These are phyloP conservation scores for Botrytis tulipae DNA, from an alignment of 2,329 filamentous ascomycete genomes.

Conservation along the genomic window DNA sequence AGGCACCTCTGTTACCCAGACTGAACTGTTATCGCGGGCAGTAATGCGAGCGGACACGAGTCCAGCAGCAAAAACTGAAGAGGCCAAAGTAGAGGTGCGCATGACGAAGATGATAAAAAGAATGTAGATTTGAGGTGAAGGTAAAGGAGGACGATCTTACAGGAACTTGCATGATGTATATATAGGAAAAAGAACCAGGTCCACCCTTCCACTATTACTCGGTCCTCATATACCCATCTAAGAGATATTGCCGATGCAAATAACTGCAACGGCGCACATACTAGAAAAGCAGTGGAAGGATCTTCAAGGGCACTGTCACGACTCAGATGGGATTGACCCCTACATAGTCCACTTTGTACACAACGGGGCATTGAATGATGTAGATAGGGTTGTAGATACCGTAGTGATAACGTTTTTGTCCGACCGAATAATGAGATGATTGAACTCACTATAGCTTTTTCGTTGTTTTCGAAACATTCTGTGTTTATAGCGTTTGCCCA, in stretches of 20 bases:
- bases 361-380: neutral
- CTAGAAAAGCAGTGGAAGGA: neutral
- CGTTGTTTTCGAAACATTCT: neutral
- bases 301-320: neutral
- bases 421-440: neutral
- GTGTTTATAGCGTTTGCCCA: neutral
- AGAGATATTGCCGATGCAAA: neutral
- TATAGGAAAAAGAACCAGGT: neutral
- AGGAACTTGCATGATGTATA: neutral
- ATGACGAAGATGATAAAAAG: conserved; percentile 8
- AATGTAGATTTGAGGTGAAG: neutral
- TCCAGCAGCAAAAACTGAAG: conserved; percentile 3
- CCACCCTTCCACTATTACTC: conserved; percentile 2
- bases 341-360: conserved; percentile 1
- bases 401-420: neutral
- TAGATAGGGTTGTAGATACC: neutral
- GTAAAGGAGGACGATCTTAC: neutral
- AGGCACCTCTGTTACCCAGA: conserved; percentile 31
- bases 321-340: neutral
- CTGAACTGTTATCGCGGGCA: conserved; percentile 13
- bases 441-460: neutral
- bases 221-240: neutral
- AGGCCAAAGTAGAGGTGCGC: conserved; percentile 11
- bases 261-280: neutral
- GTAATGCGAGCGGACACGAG: neutral